Evolutionary conservation across 2,329 filamentous ascomycete genomes (phyloP).

Genomic region (Phialemonium atrogriseum): DNA sequence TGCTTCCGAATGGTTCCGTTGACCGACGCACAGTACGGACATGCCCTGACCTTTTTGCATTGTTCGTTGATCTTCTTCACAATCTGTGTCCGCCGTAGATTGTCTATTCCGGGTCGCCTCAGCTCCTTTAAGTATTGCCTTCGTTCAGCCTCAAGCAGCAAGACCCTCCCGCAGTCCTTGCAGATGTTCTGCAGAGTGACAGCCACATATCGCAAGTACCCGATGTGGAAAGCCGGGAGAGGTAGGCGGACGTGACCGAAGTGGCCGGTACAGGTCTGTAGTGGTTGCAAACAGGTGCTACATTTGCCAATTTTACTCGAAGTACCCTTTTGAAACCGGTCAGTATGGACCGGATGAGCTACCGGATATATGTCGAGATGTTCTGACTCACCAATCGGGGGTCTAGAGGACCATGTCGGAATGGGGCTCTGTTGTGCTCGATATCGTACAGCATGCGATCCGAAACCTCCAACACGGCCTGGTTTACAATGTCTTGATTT

Average conservation of each 20-base stretch:
- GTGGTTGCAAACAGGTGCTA: constrained; percentile 70
- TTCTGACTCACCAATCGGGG: constrained; percentile 56
- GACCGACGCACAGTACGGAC: constrained; percentile 69
- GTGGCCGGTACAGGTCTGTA: constrained; percentile 86
- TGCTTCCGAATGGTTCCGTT: constrained; percentile 93
- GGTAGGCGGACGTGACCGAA: constrained; percentile 91
- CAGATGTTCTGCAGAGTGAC: constrained; percentile 91
- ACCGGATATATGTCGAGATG: constrained; percentile 7
- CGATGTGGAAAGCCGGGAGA: constrained; percentile 89
- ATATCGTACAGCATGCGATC: constrained; percentile 91
- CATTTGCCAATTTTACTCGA: constrained; percentile 77
- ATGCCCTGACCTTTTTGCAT: constrained; percentile 78
- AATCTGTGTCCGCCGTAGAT: constrained; percentile 72
- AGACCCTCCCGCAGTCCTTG: constrained; percentile 81
- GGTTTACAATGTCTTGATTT: constrained; percentile 89
- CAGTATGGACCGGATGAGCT: not conserved
- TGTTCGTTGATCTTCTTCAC: constrained; percentile 84
- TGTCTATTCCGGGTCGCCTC: constrained; percentile 75
- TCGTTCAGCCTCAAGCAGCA: constrained; percentile 74
- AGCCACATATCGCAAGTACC: constrained; percentile 90
- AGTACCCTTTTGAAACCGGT: constrained; percentile 65
- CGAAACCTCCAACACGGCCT: constrained; percentile 91
- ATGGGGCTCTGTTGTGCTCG: constrained; percentile 66
- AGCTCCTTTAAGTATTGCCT: constrained; percentile 72
- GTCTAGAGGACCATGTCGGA: constrained; percentile 80